Evolutionary conservation across 1,284 basidiomycete species (phyloP).

Genomic region (Boletus sp.): DNA sequence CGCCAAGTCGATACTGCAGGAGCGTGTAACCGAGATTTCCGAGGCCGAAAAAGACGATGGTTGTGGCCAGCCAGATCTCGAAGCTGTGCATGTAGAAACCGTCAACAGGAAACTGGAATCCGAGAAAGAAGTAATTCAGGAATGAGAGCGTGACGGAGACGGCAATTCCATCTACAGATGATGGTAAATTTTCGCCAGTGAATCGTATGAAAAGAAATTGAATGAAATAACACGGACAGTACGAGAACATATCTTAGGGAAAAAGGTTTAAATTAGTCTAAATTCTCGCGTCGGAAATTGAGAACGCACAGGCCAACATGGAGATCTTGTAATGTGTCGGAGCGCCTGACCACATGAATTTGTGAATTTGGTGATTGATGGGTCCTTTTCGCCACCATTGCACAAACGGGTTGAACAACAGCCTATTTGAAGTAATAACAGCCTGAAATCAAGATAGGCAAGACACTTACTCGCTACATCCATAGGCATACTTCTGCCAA

Average conservation of each 20-base stretch:
- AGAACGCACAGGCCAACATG: conserved; percentile 69
- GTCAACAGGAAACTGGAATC: conserved; percentile 61
- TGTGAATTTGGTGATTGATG: conserved; percentile 70
- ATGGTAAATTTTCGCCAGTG: neutral
- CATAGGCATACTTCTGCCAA: conserved; percentile 87
- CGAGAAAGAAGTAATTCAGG: conserved; percentile 70
- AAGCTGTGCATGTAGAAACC: conserved; percentile 70
- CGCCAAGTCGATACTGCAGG: conserved; percentile 73
- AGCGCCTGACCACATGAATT: conserved; percentile 73
- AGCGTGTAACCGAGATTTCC: conserved; percentile 71
- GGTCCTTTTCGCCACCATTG: conserved; percentile 73
- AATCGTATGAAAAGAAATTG: neutral
- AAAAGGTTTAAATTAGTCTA: conserved; percentile 11
- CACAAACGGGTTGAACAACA: conserved; percentile 74
- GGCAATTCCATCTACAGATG: conserved; percentile 65
- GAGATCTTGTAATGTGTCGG: conserved; percentile 82
- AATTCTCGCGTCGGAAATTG: conserved; percentile 8
- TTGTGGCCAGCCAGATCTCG: conserved; percentile 74
- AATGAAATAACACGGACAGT: conserved; percentile 44
- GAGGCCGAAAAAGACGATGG: conserved; percentile 69
- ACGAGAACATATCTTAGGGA: conserved; percentile 76
- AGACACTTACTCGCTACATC: conserved; percentile 30
- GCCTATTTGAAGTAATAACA: conserved; percentile 44
- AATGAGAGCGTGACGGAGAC: conserved; percentile 60
- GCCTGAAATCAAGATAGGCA: neutral